phyloP scores from a whole-genome alignment of 345 rosid genomes.

The Xanthoceras sorbifolium region DNA sequence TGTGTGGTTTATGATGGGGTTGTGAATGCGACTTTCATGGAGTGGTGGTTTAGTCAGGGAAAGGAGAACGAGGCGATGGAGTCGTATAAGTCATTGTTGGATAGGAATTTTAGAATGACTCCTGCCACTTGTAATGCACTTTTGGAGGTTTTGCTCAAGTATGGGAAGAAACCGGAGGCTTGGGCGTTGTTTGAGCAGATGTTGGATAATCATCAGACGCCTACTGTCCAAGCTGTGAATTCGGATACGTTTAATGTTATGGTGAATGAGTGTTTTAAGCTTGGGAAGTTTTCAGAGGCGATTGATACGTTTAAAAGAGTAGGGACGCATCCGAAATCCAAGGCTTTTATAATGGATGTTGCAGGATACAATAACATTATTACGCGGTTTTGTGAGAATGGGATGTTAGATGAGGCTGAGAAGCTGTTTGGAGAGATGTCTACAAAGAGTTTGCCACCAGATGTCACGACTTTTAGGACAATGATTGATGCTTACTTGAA shows the following conservation, averaged over 20 bases:
- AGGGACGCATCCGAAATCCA: constrained; percentile 70
- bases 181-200: constrained; percentile 72
- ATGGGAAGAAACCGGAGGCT: constrained; percentile 68
- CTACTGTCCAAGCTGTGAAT: constrained; percentile 72
- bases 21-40: constrained; percentile 85
- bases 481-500: constrained; percentile 78
- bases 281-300: constrained; percentile 62
- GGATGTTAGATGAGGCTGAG: constrained; percentile 79
- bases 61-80: constrained; percentile 86
- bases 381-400: constrained; percentile 69
- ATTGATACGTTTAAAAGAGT: constrained; percentile 63
- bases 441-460: constrained; percentile 68
- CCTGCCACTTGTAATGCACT: constrained; percentile 85
- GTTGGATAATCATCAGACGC: constrained; percentile 93
- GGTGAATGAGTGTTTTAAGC: constrained; percentile 94
- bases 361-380: constrained; percentile 79
- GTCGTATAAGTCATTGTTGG: constrained; percentile 71
- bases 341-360: constrained; percentile 82
- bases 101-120: constrained; percentile 75
- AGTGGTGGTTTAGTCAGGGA: constrained; percentile 92
- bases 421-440: constrained; percentile 53
- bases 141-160: constrained; percentile 74
- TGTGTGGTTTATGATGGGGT: constrained; percentile 90
- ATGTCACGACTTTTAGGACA: constrained; percentile 69
- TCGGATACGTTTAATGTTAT: constrained; percentile 80